Evolutionary conservation across 2,329 filamentous ascomycete genomes (phyloP).

Genomic region (Colletotrichum liriopes): DNA sequence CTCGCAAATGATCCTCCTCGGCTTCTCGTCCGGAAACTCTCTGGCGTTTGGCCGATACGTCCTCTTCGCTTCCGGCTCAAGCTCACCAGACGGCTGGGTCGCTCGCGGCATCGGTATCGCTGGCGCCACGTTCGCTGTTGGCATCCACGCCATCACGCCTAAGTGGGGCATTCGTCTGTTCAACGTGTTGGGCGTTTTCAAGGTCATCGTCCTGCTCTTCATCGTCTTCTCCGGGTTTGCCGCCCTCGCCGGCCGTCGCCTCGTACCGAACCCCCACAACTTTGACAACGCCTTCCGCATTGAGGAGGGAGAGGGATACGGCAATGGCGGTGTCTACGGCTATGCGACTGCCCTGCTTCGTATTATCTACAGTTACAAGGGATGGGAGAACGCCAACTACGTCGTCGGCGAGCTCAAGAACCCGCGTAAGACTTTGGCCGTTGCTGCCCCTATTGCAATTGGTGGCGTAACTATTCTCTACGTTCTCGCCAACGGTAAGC

Average conservation of each 20-base stretch:
- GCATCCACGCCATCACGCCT: conserved; percentile 67
- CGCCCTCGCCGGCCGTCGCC: conserved; percentile 66
- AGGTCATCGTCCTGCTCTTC: conserved; percentile 71
- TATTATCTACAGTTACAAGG: conserved; percentile 74
- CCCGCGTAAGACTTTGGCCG: conserved; percentile 67
- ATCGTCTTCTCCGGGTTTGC: conserved; percentile 75
- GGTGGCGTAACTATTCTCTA: conserved; percentile 73
- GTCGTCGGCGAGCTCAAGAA: conserved; percentile 72
- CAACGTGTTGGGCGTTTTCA: conserved; percentile 73
- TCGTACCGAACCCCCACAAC: conserved; percentile 67
- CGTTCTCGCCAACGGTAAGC: conserved; percentile 69
- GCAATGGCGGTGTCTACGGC: conserved; percentile 65
- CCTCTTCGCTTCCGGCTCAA: conserved; percentile 67
- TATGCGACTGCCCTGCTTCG: conserved; percentile 72
- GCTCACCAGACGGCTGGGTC: conserved; percentile 67
- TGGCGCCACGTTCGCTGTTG: conserved; percentile 69
- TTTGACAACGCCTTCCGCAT: conserved; percentile 70
- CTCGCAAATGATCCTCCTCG: conserved; percentile 73
- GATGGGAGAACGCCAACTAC: conserved; percentile 77
- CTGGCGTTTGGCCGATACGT: conserved; percentile 73
- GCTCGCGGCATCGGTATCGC: conserved; percentile 70
- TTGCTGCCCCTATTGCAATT: conserved; percentile 72
- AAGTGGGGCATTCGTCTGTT: conserved; percentile 73
- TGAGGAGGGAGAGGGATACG: conserved; percentile 60
- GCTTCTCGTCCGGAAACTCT: conserved; percentile 73